Base-by-base conservation (phyloP, 2,329 filamentous ascomycete genomes). In the Mariannaea sp. region DNA sequence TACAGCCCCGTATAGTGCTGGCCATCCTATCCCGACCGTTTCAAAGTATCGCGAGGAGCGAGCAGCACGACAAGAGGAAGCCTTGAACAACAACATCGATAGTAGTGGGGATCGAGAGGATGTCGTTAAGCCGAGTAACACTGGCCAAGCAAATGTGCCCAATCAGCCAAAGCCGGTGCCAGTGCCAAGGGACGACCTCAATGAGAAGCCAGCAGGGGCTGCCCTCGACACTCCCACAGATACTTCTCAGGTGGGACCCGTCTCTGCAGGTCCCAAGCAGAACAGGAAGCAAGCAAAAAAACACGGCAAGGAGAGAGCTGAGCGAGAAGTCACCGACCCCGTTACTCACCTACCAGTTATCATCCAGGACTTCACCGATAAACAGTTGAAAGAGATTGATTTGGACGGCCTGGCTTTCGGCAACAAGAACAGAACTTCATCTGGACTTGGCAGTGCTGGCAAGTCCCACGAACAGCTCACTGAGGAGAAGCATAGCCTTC, bases 281-380 rank as follows among this genome's bases (percentile, higher is more conserved):
- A 76, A 78, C 64, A 74, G 77, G 19, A 80, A 80, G 51, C 70
- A 73, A 7, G 75, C 78, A 65, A 79, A 80, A 61, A 76, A 75
- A 52, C 69, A 62, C 9, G 74, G 73, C 43, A 68, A 71, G 40
- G 74, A 77, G 43, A 73, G 74, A 36, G 77, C 73, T n/a, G 76
- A 78, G n/a, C 74, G 79, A 54, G 78, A 87, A 65, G 87, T 90
- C 40, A 90, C 86, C 1, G 87, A 90, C 64, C 87, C 87, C 0
- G 79, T 90, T 32, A 90, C 87, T 1, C 87, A 90, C 70, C 75
- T 90, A 3, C 86, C 86, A 2, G 79, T 89, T 41, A 75, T 73
- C 29, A 86, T 89, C 29, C 84, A 88, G 65, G 87, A 90, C 65
- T 85, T 85, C 62, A 89, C 86, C 1, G 76, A 80, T 22, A 80